Percentiles rank a stretch among this genome's conserved stretches.
phyloP scores from a whole-genome alignment of 140 eudicot genomes.

The Cichorium intybus region DNA sequence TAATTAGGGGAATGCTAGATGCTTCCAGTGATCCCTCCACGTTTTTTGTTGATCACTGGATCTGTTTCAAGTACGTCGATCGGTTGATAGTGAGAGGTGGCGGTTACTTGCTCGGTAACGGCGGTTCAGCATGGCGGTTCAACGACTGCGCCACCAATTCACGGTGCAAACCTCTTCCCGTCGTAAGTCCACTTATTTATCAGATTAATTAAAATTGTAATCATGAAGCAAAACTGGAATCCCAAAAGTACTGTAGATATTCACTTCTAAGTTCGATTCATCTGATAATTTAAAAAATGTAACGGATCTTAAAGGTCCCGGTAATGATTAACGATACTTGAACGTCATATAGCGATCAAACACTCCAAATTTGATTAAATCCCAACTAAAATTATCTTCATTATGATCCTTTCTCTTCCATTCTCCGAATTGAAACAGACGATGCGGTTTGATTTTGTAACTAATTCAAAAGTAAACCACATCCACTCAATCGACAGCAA shows the following conservation, averaged over 20 bases:
- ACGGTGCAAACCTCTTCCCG: slow-evolving; percentile 48
- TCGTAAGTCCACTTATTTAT: slow-evolving; percentile 37
- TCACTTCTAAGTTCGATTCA: not conserved
- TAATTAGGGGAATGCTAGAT: slow-evolving; percentile 33
- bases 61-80: slow-evolving; percentile 41
- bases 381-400: not conserved
- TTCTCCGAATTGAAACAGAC: slow-evolving; percentile 28
- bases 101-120: slow-evolving; percentile 58
- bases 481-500: slow-evolving; percentile 52
- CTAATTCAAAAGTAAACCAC: slow-evolving; percentile 42
- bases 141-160: slow-evolving; percentile 50
- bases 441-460: slow-evolving; percentile 56
- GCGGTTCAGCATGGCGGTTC: slow-evolving; percentile 35
- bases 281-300: not conserved
- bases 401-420: not conserved
- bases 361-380: too few species aligned
- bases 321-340: not conserved
- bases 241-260: not conserved
- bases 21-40: slow-evolving; percentile 33
- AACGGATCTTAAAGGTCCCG: slow-evolving; percentile 10
- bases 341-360: not conserved
- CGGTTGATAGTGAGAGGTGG: slow-evolving; percentile 48
- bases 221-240: not conserved
- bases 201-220: not conserved
- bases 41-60: slow-evolving; percentile 53